phyloP scores from a whole-genome alignment of 148 eudicot genomes.

The Persicaria tinctoria region DNA sequence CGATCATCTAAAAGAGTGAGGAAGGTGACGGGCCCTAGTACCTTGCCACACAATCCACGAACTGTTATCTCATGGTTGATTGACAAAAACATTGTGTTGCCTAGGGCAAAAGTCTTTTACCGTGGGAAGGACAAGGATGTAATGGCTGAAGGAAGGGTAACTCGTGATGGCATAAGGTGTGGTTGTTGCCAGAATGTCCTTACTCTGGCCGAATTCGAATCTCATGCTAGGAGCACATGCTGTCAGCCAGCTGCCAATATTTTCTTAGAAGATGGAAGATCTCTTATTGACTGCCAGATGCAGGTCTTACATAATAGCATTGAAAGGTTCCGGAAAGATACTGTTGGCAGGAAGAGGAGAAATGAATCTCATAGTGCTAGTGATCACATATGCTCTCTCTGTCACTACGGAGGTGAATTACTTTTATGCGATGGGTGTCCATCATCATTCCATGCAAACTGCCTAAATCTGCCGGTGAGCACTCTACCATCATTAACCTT shows the following conservation, averaged over 20 bases:
- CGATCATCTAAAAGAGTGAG: slow-evolving; percentile 60
- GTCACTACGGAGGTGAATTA: slow-evolving; percentile 87
- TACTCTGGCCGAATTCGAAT: slow-evolving; percentile 71
- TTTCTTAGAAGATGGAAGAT: slow-evolving; percentile 54
- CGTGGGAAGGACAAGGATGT: slow-evolving; percentile 54
- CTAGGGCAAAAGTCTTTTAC: slow-evolving; percentile 72
- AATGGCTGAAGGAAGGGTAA: slow-evolving; percentile 78
- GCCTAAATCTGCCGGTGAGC: slow-evolving; percentile 68
- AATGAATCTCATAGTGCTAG: slow-evolving; percentile 34
- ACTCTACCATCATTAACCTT: neutral
- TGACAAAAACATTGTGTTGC: slow-evolving; percentile 54
- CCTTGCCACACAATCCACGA: slow-evolving; percentile 41
- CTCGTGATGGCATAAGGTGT: slow-evolving; percentile 83
- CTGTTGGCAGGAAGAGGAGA: slow-evolving; percentile 22
- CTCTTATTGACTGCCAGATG: slow-evolving; percentile 70
- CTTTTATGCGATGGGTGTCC: slow-evolving; percentile 76
- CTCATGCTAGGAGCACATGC: slow-evolving; percentile 81
- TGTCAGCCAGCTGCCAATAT: slow-evolving; percentile 77
- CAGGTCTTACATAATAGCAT: slow-evolving; percentile 29
- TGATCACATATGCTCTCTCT: slow-evolving; percentile 91
- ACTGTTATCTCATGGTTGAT: slow-evolving; percentile 83
- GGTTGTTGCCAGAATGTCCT: slow-evolving; percentile 91
- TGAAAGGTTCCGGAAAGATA: slow-evolving; percentile 14
- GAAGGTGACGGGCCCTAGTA: slow-evolving; percentile 24
- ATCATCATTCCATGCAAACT: slow-evolving; percentile 85